Base-by-base conservation (phyloP, 805 yeast species). In the Blastobotrys terrestris region DNA sequence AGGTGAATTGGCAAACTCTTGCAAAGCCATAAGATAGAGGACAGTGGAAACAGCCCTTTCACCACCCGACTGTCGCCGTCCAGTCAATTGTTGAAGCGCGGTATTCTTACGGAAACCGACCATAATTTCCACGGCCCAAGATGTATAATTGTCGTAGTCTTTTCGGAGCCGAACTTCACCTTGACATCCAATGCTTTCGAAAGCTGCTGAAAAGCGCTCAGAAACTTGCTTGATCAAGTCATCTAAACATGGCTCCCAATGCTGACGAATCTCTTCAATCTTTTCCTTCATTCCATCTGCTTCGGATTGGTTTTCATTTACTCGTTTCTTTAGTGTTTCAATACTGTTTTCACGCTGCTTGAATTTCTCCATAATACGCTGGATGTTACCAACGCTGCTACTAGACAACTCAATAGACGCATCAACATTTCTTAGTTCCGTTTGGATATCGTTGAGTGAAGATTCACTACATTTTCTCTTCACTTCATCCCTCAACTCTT, bases 21-120 rank as follows among this genome's bases (percentile, higher is more conserved):
- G 99, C 57, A 94, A 73, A 1, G 98, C 84, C 75, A 94, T 87
- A 64, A 94, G 78, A 65, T 86, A 94, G 50, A 91, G 79, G 1
- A 92, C 92, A 0, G 98, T 94, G 0, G 97, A 84, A 0, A 94
- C 96, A 0, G 98, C 95, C 63, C 96, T 80, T 68, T 94, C 99
- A 49, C 99, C 99, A 53, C 99, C 99, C 1, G 97, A 88, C 66
- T 94, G 99, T 2, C 92, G 81, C 53, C 85, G 89, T n/a, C 88
- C 81, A 62, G 88, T 91, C 48, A 94, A 74, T 16, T 79, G 78
- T 57, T 83, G 82, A 54, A 86, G 67, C n/a, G 77, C 81, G 14
- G 90, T 81, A 47, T 76, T 79, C 58, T 85, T 89, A 63, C 99
- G 77, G 67, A 94, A 94, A 56, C 88, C 83, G 6, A 94, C 98